Conservation (phyloP, 106 monocot genomes). For the Apostasia shenzhenica region DNA sequence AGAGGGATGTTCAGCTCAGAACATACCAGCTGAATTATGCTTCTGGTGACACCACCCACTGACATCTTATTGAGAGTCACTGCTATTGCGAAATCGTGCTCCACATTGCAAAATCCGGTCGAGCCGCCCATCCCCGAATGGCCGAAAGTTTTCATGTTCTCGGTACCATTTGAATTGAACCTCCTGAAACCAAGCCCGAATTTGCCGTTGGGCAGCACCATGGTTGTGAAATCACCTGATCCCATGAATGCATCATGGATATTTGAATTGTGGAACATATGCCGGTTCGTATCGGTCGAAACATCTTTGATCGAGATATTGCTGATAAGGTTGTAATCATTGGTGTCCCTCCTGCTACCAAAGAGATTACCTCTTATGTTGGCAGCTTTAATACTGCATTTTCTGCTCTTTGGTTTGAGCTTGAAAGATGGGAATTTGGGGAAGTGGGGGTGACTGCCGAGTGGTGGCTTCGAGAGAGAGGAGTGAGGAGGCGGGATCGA, state of each 20-base stretch:
- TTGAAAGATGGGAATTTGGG: conserved; percentile 47
- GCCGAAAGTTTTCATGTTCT: conserved; percentile 45
- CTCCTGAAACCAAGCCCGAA: conserved; percentile 90
- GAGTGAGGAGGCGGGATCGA: conserved; percentile 58
- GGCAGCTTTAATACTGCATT: conserved; percentile 5
- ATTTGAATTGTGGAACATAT: conserved; percentile 38
- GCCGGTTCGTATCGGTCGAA: background rate
- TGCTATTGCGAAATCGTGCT: conserved; percentile 78
- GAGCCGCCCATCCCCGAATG: conserved; percentile 96
- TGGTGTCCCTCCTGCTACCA: conserved; percentile 6
- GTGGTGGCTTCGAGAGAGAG: conserved; percentile 34
- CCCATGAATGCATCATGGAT: conserved; percentile 83
- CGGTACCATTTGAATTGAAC: conserved; percentile 16
- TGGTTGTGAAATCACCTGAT: conserved; percentile 36
- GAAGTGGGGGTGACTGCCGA: conserved; percentile 67
- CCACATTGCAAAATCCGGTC: conserved; percentile 73
- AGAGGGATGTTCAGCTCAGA: conserved; percentile 64
- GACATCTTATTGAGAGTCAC: conserved; percentile 96
- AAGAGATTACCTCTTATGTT: conserved; percentile 2
- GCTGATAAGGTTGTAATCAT: conserved; percentile 18
- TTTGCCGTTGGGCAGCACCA: conserved; percentile 48
- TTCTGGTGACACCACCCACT: conserved; percentile 74
- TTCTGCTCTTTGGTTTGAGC: conserved; percentile 28
- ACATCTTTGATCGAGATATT: conserved; percentile 7
- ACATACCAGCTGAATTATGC: conserved; percentile 76